Percentiles rank a stretch among this genome's conserved stretches.
Conservation (phyloP, 345 rosid genomes). For the Aquilaria yunnanensis region DNA sequence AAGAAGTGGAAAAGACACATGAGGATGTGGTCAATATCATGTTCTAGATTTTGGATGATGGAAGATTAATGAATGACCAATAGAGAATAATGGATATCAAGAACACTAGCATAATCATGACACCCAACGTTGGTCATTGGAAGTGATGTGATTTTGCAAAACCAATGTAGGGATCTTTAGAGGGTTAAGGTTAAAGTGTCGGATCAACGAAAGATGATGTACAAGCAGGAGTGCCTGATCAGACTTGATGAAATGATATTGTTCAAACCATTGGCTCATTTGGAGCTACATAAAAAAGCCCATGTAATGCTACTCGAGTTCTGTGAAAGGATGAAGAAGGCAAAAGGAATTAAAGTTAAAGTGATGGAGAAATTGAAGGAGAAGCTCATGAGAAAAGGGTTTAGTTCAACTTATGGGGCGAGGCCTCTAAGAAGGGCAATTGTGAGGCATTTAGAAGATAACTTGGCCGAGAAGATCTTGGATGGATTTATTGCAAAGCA, state of each 20-base stretch:
- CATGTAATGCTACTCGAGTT: constrained; percentile 49
- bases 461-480: constrained; percentile 50
- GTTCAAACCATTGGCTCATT: constrained; percentile 41
- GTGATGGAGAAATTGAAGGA: constrained; percentile 43
- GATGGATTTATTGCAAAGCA: constrained; percentile 42
- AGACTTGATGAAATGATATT: constrained; percentile 60
- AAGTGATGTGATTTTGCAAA: constrained; percentile 26
- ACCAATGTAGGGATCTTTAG: constrained; percentile 9
- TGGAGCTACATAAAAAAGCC: constrained; percentile 40
- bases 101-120: constrained; percentile 54
- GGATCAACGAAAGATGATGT: constrained; percentile 38
- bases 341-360: constrained; percentile 38
- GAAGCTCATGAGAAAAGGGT: constrained; percentile 48
- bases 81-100: constrained; percentile 59
- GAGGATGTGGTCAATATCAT: constrained; percentile 54
- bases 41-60: constrained; percentile 53
- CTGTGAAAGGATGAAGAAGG: constrained; percentile 31
- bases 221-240: constrained; percentile 63
- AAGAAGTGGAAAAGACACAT: constrained; percentile 70
- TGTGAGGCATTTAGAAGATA: constrained; percentile 47
- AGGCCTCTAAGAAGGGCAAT: constrained; percentile 63
- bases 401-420: constrained; percentile 50
- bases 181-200: constrained; percentile 26
- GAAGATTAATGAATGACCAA: constrained; percentile 15
- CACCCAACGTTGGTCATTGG: constrained; percentile 42